phyloP scores from a whole-genome alignment of 2,329 filamentous ascomycete species.

The Aspergillus fumigatiaffinis region DNA sequence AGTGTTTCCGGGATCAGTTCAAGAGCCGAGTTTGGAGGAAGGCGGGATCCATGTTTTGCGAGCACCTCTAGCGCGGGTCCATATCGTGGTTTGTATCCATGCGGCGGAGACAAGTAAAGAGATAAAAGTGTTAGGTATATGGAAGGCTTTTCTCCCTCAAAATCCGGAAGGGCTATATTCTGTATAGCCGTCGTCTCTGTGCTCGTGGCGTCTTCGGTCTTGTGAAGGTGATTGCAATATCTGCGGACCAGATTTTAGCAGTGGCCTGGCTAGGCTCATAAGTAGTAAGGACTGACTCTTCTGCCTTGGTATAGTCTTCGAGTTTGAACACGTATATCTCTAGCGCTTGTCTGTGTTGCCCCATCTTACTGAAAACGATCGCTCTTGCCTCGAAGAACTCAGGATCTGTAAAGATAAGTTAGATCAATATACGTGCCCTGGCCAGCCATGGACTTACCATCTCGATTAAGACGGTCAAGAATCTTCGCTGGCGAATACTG shows the following conservation, averaged over 20 bases:
- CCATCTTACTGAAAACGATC: constrained; percentile 90
- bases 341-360: constrained; percentile 90
- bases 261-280: not conserved
- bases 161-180: constrained; percentile 42
- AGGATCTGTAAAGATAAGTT: constrained; percentile 55
- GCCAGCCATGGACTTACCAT: constrained; percentile 58
- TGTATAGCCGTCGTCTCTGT: constrained; percentile 29
- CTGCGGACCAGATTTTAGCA: constrained; percentile 40
- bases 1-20: constrained; percentile 78
- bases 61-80: constrained; percentile 79
- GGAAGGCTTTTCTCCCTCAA: constrained; percentile 60
- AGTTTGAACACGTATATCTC: constrained; percentile 97
- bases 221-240: constrained; percentile 85
- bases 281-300: constrained; percentile 65
- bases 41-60: constrained; percentile 85
- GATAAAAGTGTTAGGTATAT: constrained; percentile 91
- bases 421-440: not conserved
- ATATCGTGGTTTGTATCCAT: constrained; percentile 68
- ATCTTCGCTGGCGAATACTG: constrained; percentile 79
- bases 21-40: constrained; percentile 82
- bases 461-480: constrained; percentile 71
- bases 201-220: constrained; percentile 49
- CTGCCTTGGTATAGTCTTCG: constrained; percentile 79
- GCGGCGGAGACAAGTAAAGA: constrained; percentile 78
- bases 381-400: constrained; percentile 86